phyloP scores from a whole-genome alignment of 1,284 basidiomycete genomes.

The Afroboletus lepidellus region DNA sequence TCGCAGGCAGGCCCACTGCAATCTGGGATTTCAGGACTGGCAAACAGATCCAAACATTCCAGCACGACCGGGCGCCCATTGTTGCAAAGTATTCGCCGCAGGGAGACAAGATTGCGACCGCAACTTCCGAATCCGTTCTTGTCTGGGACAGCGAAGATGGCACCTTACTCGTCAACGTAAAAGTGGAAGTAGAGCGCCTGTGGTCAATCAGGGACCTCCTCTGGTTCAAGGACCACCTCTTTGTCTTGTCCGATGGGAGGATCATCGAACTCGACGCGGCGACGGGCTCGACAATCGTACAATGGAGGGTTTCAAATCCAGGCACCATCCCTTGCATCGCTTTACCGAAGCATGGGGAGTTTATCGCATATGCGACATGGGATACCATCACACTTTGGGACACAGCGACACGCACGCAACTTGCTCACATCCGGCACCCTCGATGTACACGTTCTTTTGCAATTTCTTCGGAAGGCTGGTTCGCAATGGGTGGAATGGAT shows the following conservation, averaged over 20 bases:
- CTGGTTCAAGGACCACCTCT: not conserved
- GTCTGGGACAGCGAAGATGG: not conserved
- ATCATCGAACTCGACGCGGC: not conserved
- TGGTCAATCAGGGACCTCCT: not conserved
- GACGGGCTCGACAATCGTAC: not conserved
- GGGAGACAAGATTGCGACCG: too few species aligned
- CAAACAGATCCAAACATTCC: too few species aligned
- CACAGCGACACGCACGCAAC: not conserved
- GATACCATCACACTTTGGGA: not conserved
- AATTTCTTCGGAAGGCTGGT: not conserved
- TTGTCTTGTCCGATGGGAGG: not conserved
- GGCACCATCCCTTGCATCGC: not conserved
- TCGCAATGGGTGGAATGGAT: too few species aligned
- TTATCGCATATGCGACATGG: not conserved
- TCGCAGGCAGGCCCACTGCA: too few species aligned
- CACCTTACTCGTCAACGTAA: not conserved
- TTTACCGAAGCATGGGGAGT: not conserved
- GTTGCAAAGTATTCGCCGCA: too few species aligned
- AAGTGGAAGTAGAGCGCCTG: too few species aligned
- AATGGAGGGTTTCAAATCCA: not conserved
- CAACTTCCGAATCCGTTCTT: too few species aligned
- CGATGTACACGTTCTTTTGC: not conserved
- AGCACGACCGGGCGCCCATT: too few species aligned
- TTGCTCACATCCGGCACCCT: not conserved
- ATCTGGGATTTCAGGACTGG: too few species aligned